Evolutionary conservation across 345 rosid species (phyloP).

Genomic region (Odontarrhena argentea): DNA sequence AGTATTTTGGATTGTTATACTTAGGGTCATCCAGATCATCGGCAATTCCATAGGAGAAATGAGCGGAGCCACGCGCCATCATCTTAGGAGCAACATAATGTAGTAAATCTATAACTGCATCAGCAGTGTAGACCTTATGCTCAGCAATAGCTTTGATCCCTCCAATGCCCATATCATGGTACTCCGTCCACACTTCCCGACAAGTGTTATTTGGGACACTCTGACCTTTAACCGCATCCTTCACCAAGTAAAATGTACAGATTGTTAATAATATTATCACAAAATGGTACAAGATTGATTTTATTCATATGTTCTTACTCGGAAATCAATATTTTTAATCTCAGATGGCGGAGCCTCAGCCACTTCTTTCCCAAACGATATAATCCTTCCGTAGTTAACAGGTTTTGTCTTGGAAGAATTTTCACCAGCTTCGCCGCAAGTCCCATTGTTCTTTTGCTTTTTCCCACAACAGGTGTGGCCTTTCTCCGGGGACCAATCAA

Average conservation of each 20-base stretch:
- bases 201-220: constrained; percentile 70
- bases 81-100: constrained; percentile 88
- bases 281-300: not conserved
- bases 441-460: constrained; percentile 50
- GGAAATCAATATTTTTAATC: constrained; percentile 74
- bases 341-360: constrained; percentile 70
- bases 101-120: constrained; percentile 65
- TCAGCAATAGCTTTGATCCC: constrained; percentile 85
- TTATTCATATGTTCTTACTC: constrained; percentile 51
- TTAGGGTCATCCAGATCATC: constrained; percentile 89
- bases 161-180: constrained; percentile 86
- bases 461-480: constrained; percentile 50
- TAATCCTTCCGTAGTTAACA: constrained; percentile 76
- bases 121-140: constrained; percentile 79
- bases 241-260: constrained; percentile 36
- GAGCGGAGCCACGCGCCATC: constrained; percentile 86
- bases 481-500: constrained; percentile 95
- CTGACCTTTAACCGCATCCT: constrained; percentile 82
- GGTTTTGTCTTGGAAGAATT: constrained; percentile 45
- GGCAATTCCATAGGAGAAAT: constrained; percentile 92
- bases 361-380: constrained; percentile 83
- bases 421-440: constrained; percentile 44
- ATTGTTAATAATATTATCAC: constrained; percentile 14
- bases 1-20: constrained; percentile 74
- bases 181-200: constrained; percentile 90